Evolutionary conservation across 2,329 filamentous ascomycete species (phyloP), one percentile per base, ranked within the genome.

Genomic region (Aspergillus amoenus): DNA sequence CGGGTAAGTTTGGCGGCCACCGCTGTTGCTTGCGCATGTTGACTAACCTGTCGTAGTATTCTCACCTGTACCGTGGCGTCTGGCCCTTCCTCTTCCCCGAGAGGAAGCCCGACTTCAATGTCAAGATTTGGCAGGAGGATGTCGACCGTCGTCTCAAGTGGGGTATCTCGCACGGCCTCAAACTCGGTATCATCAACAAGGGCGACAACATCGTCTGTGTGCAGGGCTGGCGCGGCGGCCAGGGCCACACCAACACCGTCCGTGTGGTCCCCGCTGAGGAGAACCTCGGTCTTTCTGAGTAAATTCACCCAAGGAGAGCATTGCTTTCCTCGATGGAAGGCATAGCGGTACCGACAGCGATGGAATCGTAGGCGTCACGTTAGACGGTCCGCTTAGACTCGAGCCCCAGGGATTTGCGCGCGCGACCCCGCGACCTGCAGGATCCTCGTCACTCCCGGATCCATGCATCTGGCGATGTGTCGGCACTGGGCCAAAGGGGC

Each of bases 101-200:
- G 82, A 79, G 81, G 69, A 97, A 97, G 87, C 94, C 94, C 68
- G 91, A 99, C 81, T 99, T 97, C 79, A 85, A 84, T 75, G 85
- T 89, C 78, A 86, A 89, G 71, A 93, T 95, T 80, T 99, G 94
- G 94, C 94, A 99, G 82, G 92, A 97, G 82, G 93, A 99, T 78
- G 94, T 99, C 68, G 94, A 99, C 80, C 87, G 88, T 75, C 91
- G 94, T 73, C 91, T 99, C 78, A 96, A 93, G 84, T 99, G 93
- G 93, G 94, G 91, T 75, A 91, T 99, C 75, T 81, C 84, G 74
- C 86, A 92, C 74, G 94, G 91, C 68, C 85, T 96, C 70, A 86
- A 89, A 78, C 89, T 99, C 44, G 82, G 87, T 61, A 87, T 94
- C 58, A 83, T 95, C 64, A 88, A 87, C 76, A 86, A 91, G 73